These are phyloP conservation scores for Penicillium aurantiogriseum DNA, from an alignment of 2,329 filamentous ascomycete species.

Conservation along the genomic window DNA sequence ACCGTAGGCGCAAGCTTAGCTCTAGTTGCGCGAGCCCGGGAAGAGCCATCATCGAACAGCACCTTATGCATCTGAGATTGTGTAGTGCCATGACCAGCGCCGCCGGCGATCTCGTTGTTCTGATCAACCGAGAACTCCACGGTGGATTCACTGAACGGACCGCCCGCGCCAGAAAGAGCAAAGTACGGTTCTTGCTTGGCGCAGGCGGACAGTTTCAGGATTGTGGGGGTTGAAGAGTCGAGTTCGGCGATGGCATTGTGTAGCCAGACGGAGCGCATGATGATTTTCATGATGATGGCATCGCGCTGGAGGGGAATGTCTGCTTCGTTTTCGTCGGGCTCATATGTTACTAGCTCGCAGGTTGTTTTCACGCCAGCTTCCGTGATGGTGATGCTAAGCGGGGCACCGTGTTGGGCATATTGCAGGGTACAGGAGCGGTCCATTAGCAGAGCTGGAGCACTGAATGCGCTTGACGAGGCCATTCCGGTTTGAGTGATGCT, in stretches of 20 bases:
- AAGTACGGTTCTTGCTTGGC: conserved; percentile 65
- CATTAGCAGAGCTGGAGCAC: conserved; percentile 76
- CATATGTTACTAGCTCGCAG: conserved; percentile 86
- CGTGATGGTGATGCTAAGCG: conserved; percentile 80
- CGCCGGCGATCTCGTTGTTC: conserved; percentile 26
- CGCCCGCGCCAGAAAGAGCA: conserved; percentile 65
- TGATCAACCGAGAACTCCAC: conserved; percentile 59
- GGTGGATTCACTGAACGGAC: conserved; percentile 57
- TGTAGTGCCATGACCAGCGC: conserved; percentile 14
- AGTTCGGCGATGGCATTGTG: conserved; percentile 55
- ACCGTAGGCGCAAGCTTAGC: conserved; percentile 44
- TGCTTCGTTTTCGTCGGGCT: conserved; percentile 59
- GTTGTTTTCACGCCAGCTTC: conserved; percentile 85
- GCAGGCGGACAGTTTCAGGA: conserved; percentile 66
- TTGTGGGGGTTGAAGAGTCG: conserved; percentile 66
- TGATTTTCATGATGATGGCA: conserved; percentile 82
- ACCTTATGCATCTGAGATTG: conserved; percentile 32
- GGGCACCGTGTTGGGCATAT: conserved; percentile 71
- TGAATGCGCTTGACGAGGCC: conserved; percentile 70
- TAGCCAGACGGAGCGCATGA: conserved; percentile 68
- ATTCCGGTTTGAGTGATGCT: conserved; percentile 33
- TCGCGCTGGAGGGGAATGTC: conserved; percentile 82
- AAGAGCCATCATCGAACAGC: conserved; percentile 38
- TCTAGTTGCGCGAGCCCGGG: conserved; percentile 32
- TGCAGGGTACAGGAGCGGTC: conserved; percentile 81